Base-by-base conservation (phyloP, 1,139 yeast species). In the Saccharomyces pastorianus region DNA sequence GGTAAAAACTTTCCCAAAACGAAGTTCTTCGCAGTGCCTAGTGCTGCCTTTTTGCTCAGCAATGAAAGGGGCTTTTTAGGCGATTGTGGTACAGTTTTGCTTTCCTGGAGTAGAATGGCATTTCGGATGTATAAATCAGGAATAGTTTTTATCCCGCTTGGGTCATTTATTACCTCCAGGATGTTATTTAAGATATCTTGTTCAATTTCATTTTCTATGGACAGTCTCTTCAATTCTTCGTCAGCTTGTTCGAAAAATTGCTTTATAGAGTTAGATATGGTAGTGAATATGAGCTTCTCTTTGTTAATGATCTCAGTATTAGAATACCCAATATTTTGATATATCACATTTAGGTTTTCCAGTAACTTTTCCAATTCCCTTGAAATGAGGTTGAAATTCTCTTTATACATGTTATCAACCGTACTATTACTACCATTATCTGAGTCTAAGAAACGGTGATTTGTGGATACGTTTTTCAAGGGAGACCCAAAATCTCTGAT, bases 41-140 rank as follows among this genome's bases (percentile, higher is more conserved):
- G 58, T 2, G 69, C 59, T 29, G 68, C 68, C 51, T 67, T 65
- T 52, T 68, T 61, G 47, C 64, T 69, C 38, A 73, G 61, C 14
- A 73, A 56, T 0, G 75, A 67, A 9, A 71, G 57, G 1, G 65
- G 70, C 41, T 66, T 66, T 49, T 64, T 67, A 5, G 70, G 70
- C 2, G 71, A 67, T 49, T 62, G 62, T 1, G 68, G 65, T 3
- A 66, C 70, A 7, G 62, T 64, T 31, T 66, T 62, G 34, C 61
- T 62, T 11, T 59, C 54, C 13, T 61, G 63, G 27, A 64, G 59
- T 25, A 71, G 50, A 3, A 71, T 64, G 28, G 73, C 63, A 55
- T 73, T 73, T 53, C 76, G 61, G 6, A 70, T 65, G 49, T 72
- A 73, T 13, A 73, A 58, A 56, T 73, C 77, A 9, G 75, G 73